A percentile compares a stretch with the other conserved stretches of the same genome.
Conservation (phyloP, 495 filamentous ascomycete genomes). For the Parachaetomium inaequale region DNA sequence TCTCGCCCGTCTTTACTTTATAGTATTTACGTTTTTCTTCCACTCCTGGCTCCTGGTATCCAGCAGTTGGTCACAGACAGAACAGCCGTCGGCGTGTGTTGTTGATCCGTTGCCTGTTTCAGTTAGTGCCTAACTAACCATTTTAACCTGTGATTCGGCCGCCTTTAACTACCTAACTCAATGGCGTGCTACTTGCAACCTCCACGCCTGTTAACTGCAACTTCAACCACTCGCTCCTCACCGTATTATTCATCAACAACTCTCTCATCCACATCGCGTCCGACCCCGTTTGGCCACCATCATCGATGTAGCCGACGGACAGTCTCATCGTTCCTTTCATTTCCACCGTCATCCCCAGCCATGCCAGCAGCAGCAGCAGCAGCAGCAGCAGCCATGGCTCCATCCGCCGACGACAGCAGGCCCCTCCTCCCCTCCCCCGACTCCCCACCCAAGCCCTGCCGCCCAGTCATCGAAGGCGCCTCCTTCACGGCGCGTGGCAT, state of each 20-base stretch:
- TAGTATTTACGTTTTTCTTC: too few relatives aligned
- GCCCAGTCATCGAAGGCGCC: background rate
- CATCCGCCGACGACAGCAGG: background rate
- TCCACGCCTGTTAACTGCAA: background rate
- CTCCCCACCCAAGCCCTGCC: background rate
- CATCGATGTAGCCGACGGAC: background rate
- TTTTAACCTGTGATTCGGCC: background rate
- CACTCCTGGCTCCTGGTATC: too few relatives aligned
- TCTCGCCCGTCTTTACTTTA: too few relatives aligned
- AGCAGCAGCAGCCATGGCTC: background rate
- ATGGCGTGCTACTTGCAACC: background rate
- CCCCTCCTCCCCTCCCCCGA: background rate
- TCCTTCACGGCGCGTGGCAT: constrained; percentile 79
- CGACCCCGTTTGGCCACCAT: background rate
- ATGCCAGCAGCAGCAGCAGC: background rate
- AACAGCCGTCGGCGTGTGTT: too few relatives aligned
- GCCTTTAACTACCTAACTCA: too few relatives aligned
- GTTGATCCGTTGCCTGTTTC: background rate
- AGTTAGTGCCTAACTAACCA: background rate
- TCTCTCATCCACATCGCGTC: background rate
- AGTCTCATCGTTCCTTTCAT: background rate
- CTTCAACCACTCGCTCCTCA: background rate
- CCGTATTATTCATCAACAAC: background rate
- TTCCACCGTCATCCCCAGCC: background rate
- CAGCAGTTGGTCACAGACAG: too few relatives aligned